phyloP scores from a whole-genome alignment of 805 yeast genomes.

The Wickerhamiella azymoides region DNA sequence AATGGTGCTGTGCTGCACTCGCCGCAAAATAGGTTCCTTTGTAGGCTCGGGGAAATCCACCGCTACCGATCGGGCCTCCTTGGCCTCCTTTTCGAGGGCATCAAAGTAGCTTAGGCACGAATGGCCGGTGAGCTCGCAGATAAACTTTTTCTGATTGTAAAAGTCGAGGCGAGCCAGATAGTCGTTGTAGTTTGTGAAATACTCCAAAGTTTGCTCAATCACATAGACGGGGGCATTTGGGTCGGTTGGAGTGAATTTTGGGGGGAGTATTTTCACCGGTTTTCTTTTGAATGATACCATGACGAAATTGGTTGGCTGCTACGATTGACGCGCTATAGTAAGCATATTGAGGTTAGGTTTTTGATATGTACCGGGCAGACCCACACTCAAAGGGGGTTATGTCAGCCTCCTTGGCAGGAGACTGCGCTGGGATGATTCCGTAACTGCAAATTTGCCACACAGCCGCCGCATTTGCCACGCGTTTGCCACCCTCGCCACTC shows the following conservation, averaged over 20 bases:
- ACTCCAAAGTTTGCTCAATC: constrained; percentile 77
- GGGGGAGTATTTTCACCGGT: constrained; percentile 21
- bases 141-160: constrained; percentile 50
- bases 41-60: constrained; percentile 78
- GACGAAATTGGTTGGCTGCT: not conserved
- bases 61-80: constrained; percentile 44
- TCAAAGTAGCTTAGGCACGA: constrained; percentile 84
- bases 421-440: no score
- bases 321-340: not conserved
- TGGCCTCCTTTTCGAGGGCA: constrained; percentile 61
- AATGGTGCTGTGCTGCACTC: constrained; percentile 65
- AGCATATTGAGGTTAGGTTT: not conserved
- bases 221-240: constrained; percentile 54
- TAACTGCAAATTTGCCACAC: no score
- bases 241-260: constrained; percentile 16
- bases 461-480: no score
- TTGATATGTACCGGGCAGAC: not conserved
- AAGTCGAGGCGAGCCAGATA: constrained; percentile 39
- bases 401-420: no score
- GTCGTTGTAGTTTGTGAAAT: constrained; percentile 66
- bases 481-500: no score
- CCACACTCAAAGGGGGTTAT: no score
- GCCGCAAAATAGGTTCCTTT: constrained; percentile 81
- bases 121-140: constrained; percentile 91
- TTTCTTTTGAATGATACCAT: constrained; percentile 30